Evolutionary conservation across 2,329 filamentous ascomycete species (phyloP).

Genomic region (Cucurbitaria berberidis): DNA sequence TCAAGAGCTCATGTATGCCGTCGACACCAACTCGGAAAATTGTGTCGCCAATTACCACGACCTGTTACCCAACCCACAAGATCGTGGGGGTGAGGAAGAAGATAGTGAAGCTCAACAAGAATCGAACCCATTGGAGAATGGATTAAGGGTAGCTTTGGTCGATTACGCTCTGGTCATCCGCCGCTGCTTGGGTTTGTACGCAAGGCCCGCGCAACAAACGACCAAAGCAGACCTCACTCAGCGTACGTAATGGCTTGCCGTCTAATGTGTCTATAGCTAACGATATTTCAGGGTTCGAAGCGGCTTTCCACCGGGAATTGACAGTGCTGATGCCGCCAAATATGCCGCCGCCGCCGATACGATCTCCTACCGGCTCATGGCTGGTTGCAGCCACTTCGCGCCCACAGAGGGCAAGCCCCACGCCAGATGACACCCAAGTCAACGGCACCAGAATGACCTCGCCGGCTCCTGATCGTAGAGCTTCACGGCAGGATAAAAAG

Average conservation of each 20-base stretch:
- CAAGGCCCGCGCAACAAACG: conserved; percentile 66
- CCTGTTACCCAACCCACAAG: conserved; percentile 64
- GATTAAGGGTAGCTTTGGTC: conserved; percentile 82
- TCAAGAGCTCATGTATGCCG: conserved; percentile 77
- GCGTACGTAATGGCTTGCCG: conserved; percentile 59
- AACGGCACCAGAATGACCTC: conserved; percentile 36
- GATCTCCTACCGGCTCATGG: conserved; percentile 46
- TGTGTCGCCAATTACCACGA: conserved; percentile 80
- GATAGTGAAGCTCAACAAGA: conserved; percentile 52
- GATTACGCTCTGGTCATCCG: conserved; percentile 91
- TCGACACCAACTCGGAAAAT: conserved; percentile 75
- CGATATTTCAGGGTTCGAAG: conserved; percentile 52
- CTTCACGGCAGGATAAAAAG: conserved; percentile 48
- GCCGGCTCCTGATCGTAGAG: conserved; percentile 27
- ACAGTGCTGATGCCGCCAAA: conserved; percentile 47
- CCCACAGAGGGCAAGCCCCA: conserved; percentile 36
- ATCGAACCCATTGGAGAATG: conserved; percentile 69
- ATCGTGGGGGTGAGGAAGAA: conserved; percentile 43
- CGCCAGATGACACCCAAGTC: conserved; percentile 24
- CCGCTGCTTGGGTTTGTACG: conserved; percentile 75
- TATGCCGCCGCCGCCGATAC: conserved; percentile 27
- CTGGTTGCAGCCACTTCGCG: conserved; percentile 35
- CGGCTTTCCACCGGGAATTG: conserved; percentile 53
- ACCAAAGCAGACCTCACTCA: conserved; percentile 66
- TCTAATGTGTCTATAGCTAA: conserved; percentile 18